Base-by-base conservation (phyloP, 306 rosid genomes). In the Cucurbita moschata region DNA sequence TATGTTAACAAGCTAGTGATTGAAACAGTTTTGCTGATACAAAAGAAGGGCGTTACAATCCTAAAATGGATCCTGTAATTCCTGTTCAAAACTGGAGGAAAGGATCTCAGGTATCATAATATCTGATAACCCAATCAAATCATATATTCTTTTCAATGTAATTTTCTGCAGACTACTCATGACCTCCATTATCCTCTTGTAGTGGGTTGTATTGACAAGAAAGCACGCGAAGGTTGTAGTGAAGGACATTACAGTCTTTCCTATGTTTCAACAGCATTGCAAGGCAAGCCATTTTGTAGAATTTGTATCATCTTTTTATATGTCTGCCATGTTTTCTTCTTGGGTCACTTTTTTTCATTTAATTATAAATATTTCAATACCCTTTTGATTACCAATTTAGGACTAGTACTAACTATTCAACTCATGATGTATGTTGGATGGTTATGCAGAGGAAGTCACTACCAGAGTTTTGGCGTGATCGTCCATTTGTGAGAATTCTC, bases 381-480 rank as follows among this genome's bases (percentile, higher is more conserved):
- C 30, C 83, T 72, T 79, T 75, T 47, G 2, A 16, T 26, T 50
- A 30, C 46, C 23, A 70, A 14, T 50, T 70, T 35, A 70, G 44
- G 26, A 50, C 2, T 12, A 15, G 44, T 30, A 35, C 30, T 68
- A 68, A 47, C 57, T 23, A 70, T n/a, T 70, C 13, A 70, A 15
- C 74, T 70, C n/a, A 26, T 14, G 40, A 5, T 49, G 13, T 37
- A 26, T 71, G 81, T 67, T 72, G 71, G 43, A 71, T 16, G 73
- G 63, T 80, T 54, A 71, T 81, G 91, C 96, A 95, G 97, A 95
- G 87, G 79, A 89, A 78, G 84, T 89, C 97, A 8, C 85, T 95
- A 13, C 99, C 97, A 53, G 99, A 95, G 83, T 95, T 95, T 89
- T 95, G 99, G 97, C 89, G 97, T 75, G 97, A 87, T 75, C 99